Conservation (phyloP, 331 rosid species). For the Rhamnella rubrinervis region DNA sequence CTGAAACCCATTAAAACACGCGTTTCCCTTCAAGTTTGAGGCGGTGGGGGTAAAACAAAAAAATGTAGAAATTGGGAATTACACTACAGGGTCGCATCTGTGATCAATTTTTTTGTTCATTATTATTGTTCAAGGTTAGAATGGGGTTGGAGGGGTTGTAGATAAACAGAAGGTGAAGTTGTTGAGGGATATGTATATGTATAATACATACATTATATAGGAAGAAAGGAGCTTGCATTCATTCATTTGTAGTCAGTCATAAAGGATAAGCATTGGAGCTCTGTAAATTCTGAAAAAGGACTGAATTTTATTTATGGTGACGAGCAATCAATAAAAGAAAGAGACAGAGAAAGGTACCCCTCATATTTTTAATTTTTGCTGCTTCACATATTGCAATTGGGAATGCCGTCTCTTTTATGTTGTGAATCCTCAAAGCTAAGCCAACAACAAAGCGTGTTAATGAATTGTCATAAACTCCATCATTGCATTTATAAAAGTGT, state of each 20-base stretch:
- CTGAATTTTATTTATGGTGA: conserved; percentile 40
- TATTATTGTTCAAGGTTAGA: conserved; percentile 22
- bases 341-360: neutral
- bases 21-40: conserved; percentile 41
- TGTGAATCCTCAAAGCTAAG: too few species aligned
- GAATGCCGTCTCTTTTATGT: too few species aligned
- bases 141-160: conserved; percentile 42
- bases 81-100: too few species aligned
- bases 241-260: conserved; percentile 65
- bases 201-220: conserved; percentile 13
- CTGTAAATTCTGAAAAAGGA: conserved; percentile 33
- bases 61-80: neutral
- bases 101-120: conserved; percentile 14
- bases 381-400: neutral
- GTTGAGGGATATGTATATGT: conserved; percentile 10
- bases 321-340: conserved; percentile 45
- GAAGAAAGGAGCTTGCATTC: conserved; percentile 37
- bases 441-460: too few species aligned
- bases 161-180: conserved; percentile 34
- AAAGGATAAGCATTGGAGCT: conserved; percentile 41
- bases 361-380: conserved; percentile 10
- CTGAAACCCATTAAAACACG: conserved; percentile 92
- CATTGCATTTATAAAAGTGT: too few species aligned
- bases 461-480: too few species aligned
- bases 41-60: conserved; percentile 11